Conservation (phyloP, 345 rosid species). For the Brassica juncea region DNA sequence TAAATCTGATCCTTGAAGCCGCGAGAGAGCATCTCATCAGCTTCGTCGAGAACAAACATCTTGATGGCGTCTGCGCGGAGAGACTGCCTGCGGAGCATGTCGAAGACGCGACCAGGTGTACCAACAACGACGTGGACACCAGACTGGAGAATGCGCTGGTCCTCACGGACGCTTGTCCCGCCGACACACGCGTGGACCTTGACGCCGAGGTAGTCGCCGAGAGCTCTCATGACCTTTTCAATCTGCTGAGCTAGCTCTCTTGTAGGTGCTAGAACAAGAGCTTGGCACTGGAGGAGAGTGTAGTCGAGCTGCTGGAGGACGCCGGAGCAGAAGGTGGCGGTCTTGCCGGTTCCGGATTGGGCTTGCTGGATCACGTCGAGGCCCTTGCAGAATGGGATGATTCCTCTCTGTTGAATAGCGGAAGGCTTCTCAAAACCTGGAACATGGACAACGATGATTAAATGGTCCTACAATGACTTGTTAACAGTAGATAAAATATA, state of each 20-base stretch:
- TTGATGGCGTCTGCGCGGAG: conserved; percentile 75
- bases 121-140: conserved; percentile 98
- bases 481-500: too few relatives aligned
- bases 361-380: conserved; percentile 97
- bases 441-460: background rate
- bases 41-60: conserved; percentile 93
- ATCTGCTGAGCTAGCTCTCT: conserved; percentile 94
- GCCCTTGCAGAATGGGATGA: conserved; percentile 89
- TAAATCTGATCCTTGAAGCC: conserved; percentile 97
- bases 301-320: conserved; percentile 85
- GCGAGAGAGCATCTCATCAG: conserved; percentile 97
- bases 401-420: conserved; percentile 95
- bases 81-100: conserved; percentile 87
- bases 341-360: conserved; percentile 93
- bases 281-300: conserved; percentile 69
- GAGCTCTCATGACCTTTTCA: conserved; percentile 95
- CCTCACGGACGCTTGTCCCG: conserved; percentile 95
- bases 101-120: conserved; percentile 96
- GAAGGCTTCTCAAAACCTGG: conserved; percentile 92
- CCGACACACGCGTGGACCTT: conserved; percentile 97
- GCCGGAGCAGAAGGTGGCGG: conserved; percentile 95
- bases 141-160: conserved; percentile 82
- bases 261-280: conserved; percentile 86
- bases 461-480: too few relatives aligned
- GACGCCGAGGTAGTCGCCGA: conserved; percentile 89